Evolutionary conservation across 305 asterid species (phyloP).

Genomic region (Galium porrigens): DNA sequence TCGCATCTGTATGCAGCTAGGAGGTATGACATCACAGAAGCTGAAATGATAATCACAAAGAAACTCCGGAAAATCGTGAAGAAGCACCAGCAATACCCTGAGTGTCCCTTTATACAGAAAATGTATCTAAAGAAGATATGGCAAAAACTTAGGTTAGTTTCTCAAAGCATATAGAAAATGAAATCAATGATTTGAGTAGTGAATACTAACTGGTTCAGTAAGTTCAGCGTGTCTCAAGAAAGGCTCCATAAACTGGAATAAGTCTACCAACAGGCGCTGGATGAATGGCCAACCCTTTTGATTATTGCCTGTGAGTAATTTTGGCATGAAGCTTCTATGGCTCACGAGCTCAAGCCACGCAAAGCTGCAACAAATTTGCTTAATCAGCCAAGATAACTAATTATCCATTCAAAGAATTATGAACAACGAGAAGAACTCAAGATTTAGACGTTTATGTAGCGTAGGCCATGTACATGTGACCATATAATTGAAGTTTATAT

Average conservation of each 20-base stretch:
- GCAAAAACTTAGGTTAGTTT: constrained; percentile 4
- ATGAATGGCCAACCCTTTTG: constrained; percentile 96
- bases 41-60: constrained; percentile 98
- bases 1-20: constrained; percentile 95
- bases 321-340: constrained; percentile 96
- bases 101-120: constrained; percentile 88
- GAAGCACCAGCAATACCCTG: constrained; percentile 86
- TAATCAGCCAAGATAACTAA: constrained; percentile 23
- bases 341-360: constrained; percentile 97
- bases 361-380: constrained; percentile 48
- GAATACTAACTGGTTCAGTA: constrained; percentile 62
- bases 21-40: constrained; percentile 97
- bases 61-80: constrained; percentile 95
- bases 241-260: constrained; percentile 96
- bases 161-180: constrained; percentile 7
- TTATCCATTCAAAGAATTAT: neutral
- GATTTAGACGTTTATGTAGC: neutral
- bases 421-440: neutral
- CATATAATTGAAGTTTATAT: too few relatives aligned
- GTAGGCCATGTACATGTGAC: neutral
- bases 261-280: constrained; percentile 73
- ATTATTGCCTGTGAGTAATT: constrained; percentile 67
- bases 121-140: constrained; percentile 38
- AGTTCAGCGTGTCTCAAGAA: constrained; percentile 87
- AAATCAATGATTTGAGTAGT: neutral